Conservation (phyloP, 2,329 filamentous ascomycete species). For the Torrubiella hemipterigena region DNA sequence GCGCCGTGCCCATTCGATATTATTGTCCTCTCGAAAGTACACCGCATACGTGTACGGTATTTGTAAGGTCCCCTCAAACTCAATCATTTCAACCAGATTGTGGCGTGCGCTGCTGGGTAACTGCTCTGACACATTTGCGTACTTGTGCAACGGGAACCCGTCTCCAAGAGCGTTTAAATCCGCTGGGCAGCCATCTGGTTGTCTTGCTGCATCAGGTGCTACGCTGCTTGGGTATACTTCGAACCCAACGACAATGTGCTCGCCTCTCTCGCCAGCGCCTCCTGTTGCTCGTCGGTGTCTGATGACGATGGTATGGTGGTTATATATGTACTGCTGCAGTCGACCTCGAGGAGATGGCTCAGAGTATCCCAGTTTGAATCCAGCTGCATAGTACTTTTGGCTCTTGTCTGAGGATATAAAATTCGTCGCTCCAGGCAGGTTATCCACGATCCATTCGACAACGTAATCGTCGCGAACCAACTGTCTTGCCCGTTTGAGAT, state of each 20-base stretch:
- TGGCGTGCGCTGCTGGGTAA: conserved; percentile 48
- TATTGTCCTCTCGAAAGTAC: conserved; percentile 75
- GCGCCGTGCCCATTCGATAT: conserved; percentile 68
- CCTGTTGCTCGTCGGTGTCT: conserved; percentile 64
- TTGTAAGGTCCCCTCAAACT: conserved; percentile 47
- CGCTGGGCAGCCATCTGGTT: conserved; percentile 53
- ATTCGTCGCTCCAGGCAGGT: conserved; percentile 76
- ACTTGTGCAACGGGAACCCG: conserved; percentile 57
- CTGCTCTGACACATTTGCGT: conserved; percentile 43
- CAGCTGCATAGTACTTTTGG: conserved; percentile 78
- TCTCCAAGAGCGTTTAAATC: conserved; percentile 51
- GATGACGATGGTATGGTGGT: conserved; percentile 77
- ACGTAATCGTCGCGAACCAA: conserved; percentile 71
- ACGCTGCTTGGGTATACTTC: conserved; percentile 86
- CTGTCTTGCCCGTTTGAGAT: conserved; percentile 55
- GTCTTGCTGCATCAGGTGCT: conserved; percentile 44
- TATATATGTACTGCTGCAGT: conserved; percentile 66
- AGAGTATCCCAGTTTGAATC: conserved; percentile 77
- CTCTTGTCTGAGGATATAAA: conserved; percentile 79
- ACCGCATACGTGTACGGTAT: conserved; percentile 85
- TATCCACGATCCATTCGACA: conserved; percentile 90
- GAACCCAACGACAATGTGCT: conserved; percentile 76
- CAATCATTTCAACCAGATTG: conserved; percentile 39
- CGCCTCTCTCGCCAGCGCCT: conserved; percentile 53
- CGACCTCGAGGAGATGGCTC: conserved; percentile 49